A percentile compares a stretch with the other conserved stretches of the same genome.
phyloP scores from a whole-genome alignment of 1,284 basidiomycete species.

The Cutaneotrichosporon dermatis region DNA sequence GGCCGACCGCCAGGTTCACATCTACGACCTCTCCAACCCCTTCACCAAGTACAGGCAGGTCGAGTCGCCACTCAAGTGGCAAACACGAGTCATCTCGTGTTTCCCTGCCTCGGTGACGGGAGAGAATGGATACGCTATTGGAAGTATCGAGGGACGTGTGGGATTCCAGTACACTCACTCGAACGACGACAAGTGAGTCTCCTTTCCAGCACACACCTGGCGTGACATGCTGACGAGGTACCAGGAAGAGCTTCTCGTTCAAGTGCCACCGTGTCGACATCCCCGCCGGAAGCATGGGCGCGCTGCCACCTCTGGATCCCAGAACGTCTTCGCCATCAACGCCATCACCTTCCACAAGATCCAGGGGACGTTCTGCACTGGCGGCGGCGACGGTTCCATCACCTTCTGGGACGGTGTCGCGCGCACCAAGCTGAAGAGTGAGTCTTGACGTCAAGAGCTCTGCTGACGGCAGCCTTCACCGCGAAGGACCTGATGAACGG shows the following conservation, averaged over 20 bases:
- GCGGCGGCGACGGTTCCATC: constrained; percentile 58
- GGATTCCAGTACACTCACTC: constrained; percentile 72
- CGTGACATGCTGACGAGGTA: too few species aligned
- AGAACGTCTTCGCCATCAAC: constrained; percentile 85
- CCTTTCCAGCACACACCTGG: too few species aligned
- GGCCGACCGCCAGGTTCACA: constrained; percentile 68
- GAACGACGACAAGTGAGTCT: constrained; percentile 32
- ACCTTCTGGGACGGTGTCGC: constrained; percentile 53
- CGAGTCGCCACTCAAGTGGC: constrained; percentile 84
- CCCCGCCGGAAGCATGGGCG: constrained; percentile 28
- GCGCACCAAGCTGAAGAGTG: constrained; percentile 82
- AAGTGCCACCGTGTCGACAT: constrained; percentile 85
- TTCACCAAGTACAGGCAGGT: constrained; percentile 51
- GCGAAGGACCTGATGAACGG: constrained; percentile 61
- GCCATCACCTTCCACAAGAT: constrained; percentile 86
- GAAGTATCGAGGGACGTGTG: constrained; percentile 91
- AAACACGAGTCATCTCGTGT: constrained; percentile 83
- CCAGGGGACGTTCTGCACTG: constrained; percentile 91
- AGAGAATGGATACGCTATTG: constrained; percentile 80
- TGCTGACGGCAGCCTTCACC: constrained; percentile 23
- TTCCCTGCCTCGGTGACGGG: constrained; percentile 58
- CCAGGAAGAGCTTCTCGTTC: constrained; percentile 91
- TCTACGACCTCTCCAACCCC: constrained; percentile 77
- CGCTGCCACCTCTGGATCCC: constrained; percentile 47
- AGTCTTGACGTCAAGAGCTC: constrained; percentile 27